Conservation (phyloP, 2,329 filamentous ascomycete species). For the Alternaria brassicicola region DNA sequence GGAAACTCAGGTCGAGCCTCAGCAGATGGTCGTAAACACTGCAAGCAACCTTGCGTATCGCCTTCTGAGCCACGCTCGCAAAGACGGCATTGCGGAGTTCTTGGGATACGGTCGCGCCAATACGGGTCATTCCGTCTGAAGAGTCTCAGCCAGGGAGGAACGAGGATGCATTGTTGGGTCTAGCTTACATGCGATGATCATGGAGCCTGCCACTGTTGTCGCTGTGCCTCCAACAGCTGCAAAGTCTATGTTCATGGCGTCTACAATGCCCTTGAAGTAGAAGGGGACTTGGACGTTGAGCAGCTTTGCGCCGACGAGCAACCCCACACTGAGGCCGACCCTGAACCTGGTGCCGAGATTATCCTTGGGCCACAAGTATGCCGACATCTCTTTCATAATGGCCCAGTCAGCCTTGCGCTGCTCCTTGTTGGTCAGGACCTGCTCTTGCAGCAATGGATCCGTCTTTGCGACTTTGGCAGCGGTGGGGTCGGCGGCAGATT, state of each 20-base stretch:
- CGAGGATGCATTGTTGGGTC: conserved; percentile 14
- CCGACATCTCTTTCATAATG: conserved; percentile 97
- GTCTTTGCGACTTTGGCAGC: conserved; percentile 34
- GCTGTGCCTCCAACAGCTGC: conserved; percentile 85
- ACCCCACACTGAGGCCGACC: conserved; percentile 80
- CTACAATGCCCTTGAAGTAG: conserved; percentile 98
- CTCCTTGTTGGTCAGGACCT: conserved; percentile 74
- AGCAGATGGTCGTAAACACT: conserved; percentile 93
- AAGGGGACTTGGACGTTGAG: conserved; percentile 98
- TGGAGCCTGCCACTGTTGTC: conserved; percentile 84
- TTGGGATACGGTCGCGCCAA: conserved; percentile 88
- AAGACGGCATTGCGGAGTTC: conserved; percentile 96
- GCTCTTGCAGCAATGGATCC: conserved; percentile 62
- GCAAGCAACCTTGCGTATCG: conserved; percentile 86
- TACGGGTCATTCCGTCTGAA: conserved; percentile 79
- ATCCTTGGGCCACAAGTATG: conserved; percentile 94
- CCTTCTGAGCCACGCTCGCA: conserved; percentile 94
- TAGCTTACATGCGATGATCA: conserved; percentile 81
- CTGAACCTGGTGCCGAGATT: conserved; percentile 81
- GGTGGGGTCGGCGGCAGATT: conserved; percentile 24
- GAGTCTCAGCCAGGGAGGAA: conserved; percentile 21
- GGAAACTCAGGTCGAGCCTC: conserved; percentile 88
- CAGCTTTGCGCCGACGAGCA: conserved; percentile 87
- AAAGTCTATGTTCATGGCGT: conserved; percentile 96
- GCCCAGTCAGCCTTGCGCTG: conserved; percentile 98